Evolutionary conservation across 1,284 basidiomycete species (phyloP).

Genomic region (Cutaneotrichosporon daszewskae): DNA sequence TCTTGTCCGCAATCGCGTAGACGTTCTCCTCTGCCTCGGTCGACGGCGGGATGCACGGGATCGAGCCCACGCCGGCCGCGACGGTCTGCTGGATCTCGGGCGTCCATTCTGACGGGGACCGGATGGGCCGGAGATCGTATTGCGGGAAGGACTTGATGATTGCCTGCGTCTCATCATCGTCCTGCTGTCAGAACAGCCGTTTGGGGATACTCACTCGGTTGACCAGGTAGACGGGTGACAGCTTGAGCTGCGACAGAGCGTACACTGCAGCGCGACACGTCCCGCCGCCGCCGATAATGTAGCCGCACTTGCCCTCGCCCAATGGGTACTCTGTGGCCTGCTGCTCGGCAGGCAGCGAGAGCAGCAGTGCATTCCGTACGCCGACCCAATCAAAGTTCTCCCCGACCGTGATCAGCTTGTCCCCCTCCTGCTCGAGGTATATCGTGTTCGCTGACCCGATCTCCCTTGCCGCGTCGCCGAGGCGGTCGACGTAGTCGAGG

Average conservation of each 20-base stretch:
- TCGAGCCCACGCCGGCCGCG: slow-evolving; percentile 17
- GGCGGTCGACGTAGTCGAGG: slow-evolving; percentile 64
- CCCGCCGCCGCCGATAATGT: slow-evolving; percentile 70
- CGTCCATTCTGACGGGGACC: not conserved
- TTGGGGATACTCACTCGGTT: no score
- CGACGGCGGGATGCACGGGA: slow-evolving; percentile 14
- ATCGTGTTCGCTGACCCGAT: slow-evolving; percentile 88
- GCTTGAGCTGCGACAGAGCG: slow-evolving; percentile 63
- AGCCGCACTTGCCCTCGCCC: no score
- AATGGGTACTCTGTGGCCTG: no score
- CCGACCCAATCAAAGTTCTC: slow-evolving; percentile 88
- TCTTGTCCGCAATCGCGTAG: slow-evolving; percentile 13
- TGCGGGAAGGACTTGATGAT: slow-evolving; percentile 7
- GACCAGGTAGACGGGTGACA: slow-evolving; percentile 65
- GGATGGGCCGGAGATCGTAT: slow-evolving; percentile 5
- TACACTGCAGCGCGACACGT: slow-evolving; percentile 83
- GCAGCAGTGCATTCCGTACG: slow-evolving; percentile 18
- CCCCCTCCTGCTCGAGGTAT: slow-evolving; percentile 49
- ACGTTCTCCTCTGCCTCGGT: slow-evolving; percentile 10
- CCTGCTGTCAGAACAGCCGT: no score
- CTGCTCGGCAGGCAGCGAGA: not conserved
- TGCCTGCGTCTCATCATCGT: slow-evolving; percentile 9
- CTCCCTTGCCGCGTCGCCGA: slow-evolving; percentile 65
- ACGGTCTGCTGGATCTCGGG: slow-evolving; percentile 4
- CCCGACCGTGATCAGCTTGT: slow-evolving; percentile 58